phyloP scores from a whole-genome alignment of 2,329 filamentous ascomycete genomes.

The Fusarium pseudograminearum region DNA sequence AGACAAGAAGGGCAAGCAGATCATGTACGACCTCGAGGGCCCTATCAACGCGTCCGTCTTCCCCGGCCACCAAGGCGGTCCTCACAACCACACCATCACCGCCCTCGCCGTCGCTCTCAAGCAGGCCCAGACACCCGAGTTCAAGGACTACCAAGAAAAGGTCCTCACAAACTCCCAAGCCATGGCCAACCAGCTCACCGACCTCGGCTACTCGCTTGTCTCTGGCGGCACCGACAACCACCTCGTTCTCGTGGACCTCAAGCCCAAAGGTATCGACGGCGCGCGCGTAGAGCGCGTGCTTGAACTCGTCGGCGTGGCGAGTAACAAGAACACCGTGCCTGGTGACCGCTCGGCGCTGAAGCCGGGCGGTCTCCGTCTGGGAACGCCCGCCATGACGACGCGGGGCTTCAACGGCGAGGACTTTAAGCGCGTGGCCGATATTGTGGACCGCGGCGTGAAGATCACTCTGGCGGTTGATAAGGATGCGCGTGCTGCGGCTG shows the following conservation, averaged over 20 bases:
- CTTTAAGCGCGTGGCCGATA: constrained; percentile 84
- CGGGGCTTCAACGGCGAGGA: constrained; percentile 86
- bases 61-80: constrained; percentile 95
- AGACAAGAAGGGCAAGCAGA: constrained; percentile 83
- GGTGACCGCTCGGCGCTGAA: constrained; percentile 92
- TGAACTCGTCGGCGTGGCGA: constrained; percentile 89
- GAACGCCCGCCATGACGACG: constrained; percentile 95
- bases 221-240: constrained; percentile 95
- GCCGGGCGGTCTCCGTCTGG: constrained; percentile 89
- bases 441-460: constrained; percentile 82
- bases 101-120: constrained; percentile 91
- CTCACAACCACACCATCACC: constrained; percentile 98
- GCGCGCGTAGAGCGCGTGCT: constrained; percentile 87
- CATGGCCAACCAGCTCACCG: constrained; percentile 74
- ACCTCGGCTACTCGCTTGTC: constrained; percentile 85
- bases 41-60: constrained; percentile 97
- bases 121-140: constrained; percentile 87
- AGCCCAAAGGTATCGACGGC: constrained; percentile 85
- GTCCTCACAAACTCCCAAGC: constrained; percentile 90
- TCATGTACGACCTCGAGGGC: constrained; percentile 84
- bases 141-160: constrained; percentile 87
- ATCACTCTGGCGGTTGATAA: constrained; percentile 80
- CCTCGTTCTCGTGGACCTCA: constrained; percentile 89
- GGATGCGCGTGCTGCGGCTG: constrained; percentile 72
- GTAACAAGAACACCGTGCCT: constrained; percentile 98